Conservation (phyloP, 768 basidiomycete genomes). For the Mrakia gelida region DNA sequence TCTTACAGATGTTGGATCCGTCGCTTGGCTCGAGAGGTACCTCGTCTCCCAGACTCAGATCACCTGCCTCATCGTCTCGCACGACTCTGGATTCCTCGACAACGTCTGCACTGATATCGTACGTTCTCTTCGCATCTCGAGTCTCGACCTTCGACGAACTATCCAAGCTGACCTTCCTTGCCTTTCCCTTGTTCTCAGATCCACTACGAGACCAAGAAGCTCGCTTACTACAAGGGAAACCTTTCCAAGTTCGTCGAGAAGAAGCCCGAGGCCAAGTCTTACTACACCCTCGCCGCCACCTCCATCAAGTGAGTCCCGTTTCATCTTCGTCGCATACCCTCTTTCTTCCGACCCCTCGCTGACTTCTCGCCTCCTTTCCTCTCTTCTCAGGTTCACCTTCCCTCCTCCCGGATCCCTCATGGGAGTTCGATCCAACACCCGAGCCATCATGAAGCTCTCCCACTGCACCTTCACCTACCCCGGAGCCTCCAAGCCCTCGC, state of each 20-base stretch:
- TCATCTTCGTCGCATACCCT: not conserved
- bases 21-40: slow-evolving; percentile 87
- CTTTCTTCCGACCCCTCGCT: not conserved
- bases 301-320: slow-evolving; percentile 61
- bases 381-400: slow-evolving; percentile 64
- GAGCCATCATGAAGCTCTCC: slow-evolving; percentile 87
- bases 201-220: slow-evolving; percentile 94
- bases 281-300: slow-evolving; percentile 91
- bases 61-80: slow-evolving; percentile 89
- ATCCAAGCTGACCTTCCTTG: not conserved
- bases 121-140: slow-evolving; percentile 22
- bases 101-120: slow-evolving; percentile 86
- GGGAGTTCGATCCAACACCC: slow-evolving; percentile 93
- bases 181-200: slow-evolving; percentile 46
- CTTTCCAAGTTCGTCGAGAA: slow-evolving; percentile 81
- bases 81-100: slow-evolving; percentile 96
- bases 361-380: not conserved
- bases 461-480: slow-evolving; percentile 94
- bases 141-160: not conserved
- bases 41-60: slow-evolving; percentile 73
- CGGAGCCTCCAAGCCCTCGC: slow-evolving; percentile 69
- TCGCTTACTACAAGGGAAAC: slow-evolving; percentile 91
- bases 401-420: slow-evolving; percentile 92
- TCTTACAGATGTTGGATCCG: slow-evolving; percentile 56
- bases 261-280: slow-evolving; percentile 90